Percentiles rank a stretch among this genome's conserved stretches.
phyloP scores from a whole-genome alignment of 2,329 filamentous ascomycete species.

The Nothopassalora personata region DNA sequence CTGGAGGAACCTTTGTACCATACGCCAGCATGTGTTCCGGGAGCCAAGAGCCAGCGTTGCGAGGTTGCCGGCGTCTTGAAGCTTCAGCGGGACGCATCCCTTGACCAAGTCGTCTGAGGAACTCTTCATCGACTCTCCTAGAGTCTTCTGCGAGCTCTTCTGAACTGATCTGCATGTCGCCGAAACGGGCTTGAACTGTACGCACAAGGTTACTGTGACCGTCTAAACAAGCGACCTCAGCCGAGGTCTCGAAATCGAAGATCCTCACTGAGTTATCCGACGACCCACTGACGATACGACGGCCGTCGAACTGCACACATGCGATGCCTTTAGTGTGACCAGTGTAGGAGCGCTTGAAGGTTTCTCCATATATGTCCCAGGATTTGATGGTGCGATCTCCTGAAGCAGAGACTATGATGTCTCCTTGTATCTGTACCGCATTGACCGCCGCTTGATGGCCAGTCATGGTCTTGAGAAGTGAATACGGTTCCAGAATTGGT shows the following conservation, averaged over 20 bases:
- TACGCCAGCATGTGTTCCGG: slow-evolving; percentile 73
- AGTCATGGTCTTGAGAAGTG: slow-evolving; percentile 70
- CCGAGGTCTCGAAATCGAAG: slow-evolving; percentile 77
- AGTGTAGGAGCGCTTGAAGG: slow-evolving; percentile 66
- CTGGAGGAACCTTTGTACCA: slow-evolving; percentile 82
- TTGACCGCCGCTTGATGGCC: slow-evolving; percentile 92
- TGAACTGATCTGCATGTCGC: slow-evolving; percentile 71
- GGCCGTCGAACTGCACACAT: slow-evolving; percentile 92
- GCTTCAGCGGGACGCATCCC: slow-evolving; percentile 37
- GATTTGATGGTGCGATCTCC: slow-evolving; percentile 91
- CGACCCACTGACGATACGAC: slow-evolving; percentile 89
- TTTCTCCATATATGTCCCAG: slow-evolving; percentile 81
- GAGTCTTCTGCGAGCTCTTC: slow-evolving; percentile 70
- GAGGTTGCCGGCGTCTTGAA: slow-evolving; percentile 32
- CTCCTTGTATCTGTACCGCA: slow-evolving; percentile 80
- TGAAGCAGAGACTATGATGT: slow-evolving; percentile 88
- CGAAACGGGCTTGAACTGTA: slow-evolving; percentile 92
- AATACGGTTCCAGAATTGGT: slow-evolving; percentile 59
- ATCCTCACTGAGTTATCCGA: slow-evolving; percentile 95
- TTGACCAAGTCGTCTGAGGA: slow-evolving; percentile 54
- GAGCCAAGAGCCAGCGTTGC: slow-evolving; percentile 67
- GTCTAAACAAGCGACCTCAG: slow-evolving; percentile 81
- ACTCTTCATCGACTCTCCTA: slow-evolving; percentile 65
- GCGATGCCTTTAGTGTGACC: slow-evolving; percentile 95
- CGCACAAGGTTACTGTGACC: slow-evolving; percentile 82